phyloP scores from a whole-genome alignment of 75 land plant species.

The Cryptomeria japonica region DNA sequence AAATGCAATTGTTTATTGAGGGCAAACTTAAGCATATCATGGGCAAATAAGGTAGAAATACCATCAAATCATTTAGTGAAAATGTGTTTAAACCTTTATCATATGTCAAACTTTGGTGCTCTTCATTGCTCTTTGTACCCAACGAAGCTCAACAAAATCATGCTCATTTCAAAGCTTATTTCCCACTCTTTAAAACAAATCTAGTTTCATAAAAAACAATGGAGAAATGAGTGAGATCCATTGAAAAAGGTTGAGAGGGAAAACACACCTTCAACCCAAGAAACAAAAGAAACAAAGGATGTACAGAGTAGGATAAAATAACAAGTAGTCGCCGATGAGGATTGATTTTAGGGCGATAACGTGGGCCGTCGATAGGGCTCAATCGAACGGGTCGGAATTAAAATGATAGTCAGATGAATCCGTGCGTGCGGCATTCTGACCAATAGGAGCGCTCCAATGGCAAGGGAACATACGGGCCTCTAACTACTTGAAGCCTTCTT shows the following conservation, averaged over 20 bases:
- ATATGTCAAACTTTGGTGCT: no score
- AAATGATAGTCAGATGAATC: background rate
- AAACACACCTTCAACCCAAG: background rate
- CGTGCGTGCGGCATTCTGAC: background rate
- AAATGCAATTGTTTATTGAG: no score
- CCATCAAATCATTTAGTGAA: no score
- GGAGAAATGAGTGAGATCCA: background rate
- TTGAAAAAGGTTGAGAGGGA: background rate
- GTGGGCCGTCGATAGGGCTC: background rate
- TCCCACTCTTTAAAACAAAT: background rate
- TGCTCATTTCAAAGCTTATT: background rate
- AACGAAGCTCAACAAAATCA: background rate
- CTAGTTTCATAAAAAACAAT: background rate
- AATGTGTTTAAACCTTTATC: no score
- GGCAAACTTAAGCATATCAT: no score
- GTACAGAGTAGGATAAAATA: background rate
- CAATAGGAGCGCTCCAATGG: background rate
- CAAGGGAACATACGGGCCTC: background rate
- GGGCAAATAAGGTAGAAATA: no score
- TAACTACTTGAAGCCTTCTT: constrained; percentile 3
- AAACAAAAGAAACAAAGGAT: background rate
- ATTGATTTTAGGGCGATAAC: background rate
- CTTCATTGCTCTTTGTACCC: no score
- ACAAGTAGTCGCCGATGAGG: background rate
- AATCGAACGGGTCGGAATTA: background rate